phyloP scores from a whole-genome alignment of 1,284 basidiomycete genomes.

The Naganishia sp. region DNA sequence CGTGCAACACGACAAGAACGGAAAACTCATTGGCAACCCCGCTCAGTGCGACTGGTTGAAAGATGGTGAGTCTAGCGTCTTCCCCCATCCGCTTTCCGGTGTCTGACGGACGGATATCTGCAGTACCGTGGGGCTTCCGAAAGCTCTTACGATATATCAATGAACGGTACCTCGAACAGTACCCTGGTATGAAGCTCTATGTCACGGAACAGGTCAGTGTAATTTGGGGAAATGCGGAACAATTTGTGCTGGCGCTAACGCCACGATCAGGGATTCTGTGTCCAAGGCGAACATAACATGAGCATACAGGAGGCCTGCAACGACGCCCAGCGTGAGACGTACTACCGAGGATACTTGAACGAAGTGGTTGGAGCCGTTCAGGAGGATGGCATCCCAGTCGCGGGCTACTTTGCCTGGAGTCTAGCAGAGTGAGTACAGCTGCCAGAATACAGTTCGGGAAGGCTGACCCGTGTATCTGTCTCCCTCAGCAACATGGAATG shows the following conservation, averaged over 20 bases:
- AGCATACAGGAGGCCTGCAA: constrained; percentile 61
- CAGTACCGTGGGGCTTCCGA: constrained; percentile 47
- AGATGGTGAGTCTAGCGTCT: constrained; percentile 32
- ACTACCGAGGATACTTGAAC: constrained; percentile 66
- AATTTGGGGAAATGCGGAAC: no score
- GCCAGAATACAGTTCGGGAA: background rate
- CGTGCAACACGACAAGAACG: constrained; percentile 65
- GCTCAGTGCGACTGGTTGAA: constrained; percentile 51
- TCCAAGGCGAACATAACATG: constrained; percentile 65
- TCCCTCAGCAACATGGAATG: constrained; percentile 30
- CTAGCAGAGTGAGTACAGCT: constrained; percentile 23
- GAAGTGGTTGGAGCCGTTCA: constrained; percentile 64
- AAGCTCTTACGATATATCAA: constrained; percentile 69
- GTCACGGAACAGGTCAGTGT: constrained; percentile 29
- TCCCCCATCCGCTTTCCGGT: background rate
- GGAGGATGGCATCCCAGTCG: constrained; percentile 67
- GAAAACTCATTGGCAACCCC: constrained; percentile 67
- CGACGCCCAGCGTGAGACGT: constrained; percentile 67
- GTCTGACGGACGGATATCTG: background rate
- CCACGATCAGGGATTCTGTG: constrained; percentile 69
- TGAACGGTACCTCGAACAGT: constrained; percentile 66
- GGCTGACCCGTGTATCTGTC: background rate
- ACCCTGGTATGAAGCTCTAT: constrained; percentile 56
- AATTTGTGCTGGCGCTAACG: background rate
- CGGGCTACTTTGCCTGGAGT: constrained; percentile 69